Percentiles rank a stretch among this genome's conserved stretches.
Conservation (phyloP, 768 basidiomycete genomes). For the Mycena metata region DNA sequence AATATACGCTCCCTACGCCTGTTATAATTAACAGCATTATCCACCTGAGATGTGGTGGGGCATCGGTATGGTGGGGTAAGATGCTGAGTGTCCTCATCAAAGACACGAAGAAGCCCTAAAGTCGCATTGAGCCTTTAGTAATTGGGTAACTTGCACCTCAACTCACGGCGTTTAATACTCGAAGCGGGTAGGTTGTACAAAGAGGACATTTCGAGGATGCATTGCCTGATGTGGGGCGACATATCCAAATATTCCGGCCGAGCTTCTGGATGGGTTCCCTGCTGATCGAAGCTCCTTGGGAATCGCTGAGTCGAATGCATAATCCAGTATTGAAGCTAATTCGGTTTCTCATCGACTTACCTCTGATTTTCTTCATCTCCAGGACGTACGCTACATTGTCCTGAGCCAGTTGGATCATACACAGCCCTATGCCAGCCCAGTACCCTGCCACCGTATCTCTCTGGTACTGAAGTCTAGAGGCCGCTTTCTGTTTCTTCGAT, state of each 20-base stretch:
- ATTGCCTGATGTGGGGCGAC: slow-evolving; percentile 23
- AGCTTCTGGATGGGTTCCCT: slow-evolving; percentile 12
- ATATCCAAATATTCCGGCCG: slow-evolving; percentile 7
- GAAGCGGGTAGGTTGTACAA: slow-evolving; percentile 4
- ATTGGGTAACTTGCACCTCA: neutral
- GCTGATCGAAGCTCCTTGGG: too few relatives aligned
- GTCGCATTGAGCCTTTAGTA: too few relatives aligned
- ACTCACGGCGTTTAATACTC: slow-evolving; percentile 29
- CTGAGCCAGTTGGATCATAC: too few relatives aligned
- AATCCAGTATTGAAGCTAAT: too few relatives aligned
- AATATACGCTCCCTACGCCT: slow-evolving; percentile 22
- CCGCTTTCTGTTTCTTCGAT: too few relatives aligned
- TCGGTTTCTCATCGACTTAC: too few relatives aligned
- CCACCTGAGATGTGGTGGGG: slow-evolving; percentile 7
- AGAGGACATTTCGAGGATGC: slow-evolving; percentile 25
- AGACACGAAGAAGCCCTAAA: slow-evolving; percentile 2
- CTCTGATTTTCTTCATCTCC: too few relatives aligned
- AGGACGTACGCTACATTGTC: too few relatives aligned
- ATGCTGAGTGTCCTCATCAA: neutral
- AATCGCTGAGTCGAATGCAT: too few relatives aligned
- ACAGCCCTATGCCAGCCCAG: too few relatives aligned
- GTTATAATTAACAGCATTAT: slow-evolving; percentile 21
- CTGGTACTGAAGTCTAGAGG: too few relatives aligned
- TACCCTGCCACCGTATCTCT: too few relatives aligned
- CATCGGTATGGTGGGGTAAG: slow-evolving; percentile 17